phyloP scores from a whole-genome alignment of 148 eudicot genomes.

The Chenopodium formosanum region DNA sequence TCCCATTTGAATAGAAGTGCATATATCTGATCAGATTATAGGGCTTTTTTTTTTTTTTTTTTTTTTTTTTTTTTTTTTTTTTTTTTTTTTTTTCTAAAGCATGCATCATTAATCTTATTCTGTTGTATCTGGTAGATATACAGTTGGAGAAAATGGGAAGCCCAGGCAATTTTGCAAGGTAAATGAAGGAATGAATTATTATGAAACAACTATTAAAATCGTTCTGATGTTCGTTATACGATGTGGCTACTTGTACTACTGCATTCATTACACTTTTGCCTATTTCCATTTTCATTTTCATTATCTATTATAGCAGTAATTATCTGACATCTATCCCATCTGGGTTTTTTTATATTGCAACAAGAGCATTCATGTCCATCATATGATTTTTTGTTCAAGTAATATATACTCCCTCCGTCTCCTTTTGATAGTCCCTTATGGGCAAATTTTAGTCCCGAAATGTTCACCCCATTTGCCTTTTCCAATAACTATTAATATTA shows the following conservation, averaged over 20 bases:
- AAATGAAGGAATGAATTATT: neutral
- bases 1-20: neutral
- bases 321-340: neutral
- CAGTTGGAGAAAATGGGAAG: constrained; percentile 99
- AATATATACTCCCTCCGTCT: neutral
- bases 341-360: neutral
- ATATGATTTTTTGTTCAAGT: neutral
- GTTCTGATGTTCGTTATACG: neutral
- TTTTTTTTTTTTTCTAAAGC: neutral
- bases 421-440: no score
- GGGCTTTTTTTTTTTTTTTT: neutral
- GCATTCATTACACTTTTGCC: no score
- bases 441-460: no score
- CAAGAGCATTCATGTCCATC: neutral
- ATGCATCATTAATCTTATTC: constrained; percentile 5
- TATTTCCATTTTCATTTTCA: neutral
- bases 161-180: constrained; percentile 69
- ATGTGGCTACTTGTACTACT: neutral
- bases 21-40: neutral
- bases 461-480: no score
- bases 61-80: constrained; percentile 5
- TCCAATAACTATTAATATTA: no score
- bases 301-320: neutral
- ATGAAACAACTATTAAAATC: neutral
- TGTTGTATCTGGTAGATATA: constrained; percentile 57